Evolutionary conservation across 345 rosid genomes (phyloP).

Genomic region (Lagerstroemia speciosa): DNA sequence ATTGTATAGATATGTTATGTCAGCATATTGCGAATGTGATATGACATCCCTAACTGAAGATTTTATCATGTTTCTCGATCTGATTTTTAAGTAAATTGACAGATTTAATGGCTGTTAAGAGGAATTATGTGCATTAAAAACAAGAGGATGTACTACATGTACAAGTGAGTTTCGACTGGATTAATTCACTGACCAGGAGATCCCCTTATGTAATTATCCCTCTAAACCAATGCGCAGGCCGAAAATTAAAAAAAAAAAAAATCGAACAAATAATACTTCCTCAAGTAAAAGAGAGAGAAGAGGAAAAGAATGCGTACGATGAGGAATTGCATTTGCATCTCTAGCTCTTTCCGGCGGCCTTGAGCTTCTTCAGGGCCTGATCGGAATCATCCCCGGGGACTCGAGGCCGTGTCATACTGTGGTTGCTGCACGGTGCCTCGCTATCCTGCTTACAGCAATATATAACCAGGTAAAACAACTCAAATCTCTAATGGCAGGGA

Average conservation of each 20-base stretch:
- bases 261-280: slow-evolving; percentile 5
- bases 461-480: not conserved
- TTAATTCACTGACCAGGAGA: slow-evolving; percentile 2
- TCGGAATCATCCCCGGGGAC: slow-evolving; percentile 20
- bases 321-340: not conserved
- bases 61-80: no score
- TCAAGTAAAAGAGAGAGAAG: slow-evolving; percentile 24
- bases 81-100: no score
- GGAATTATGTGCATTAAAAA: not conserved
- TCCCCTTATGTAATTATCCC: slow-evolving; percentile 13
- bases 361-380: slow-evolving; percentile 44
- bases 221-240: not conserved
- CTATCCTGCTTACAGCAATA: slow-evolving; percentile 18
- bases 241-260: not conserved
- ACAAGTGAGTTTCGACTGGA: slow-evolving; percentile 1
- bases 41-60: no score
- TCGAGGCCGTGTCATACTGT: slow-evolving; percentile 24
- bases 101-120: not conserved
- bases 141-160: slow-evolving; percentile 1
- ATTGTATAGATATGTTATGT: no score
- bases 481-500: not conserved
- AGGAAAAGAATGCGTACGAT: slow-evolving; percentile 6
- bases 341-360: slow-evolving; percentile 28
- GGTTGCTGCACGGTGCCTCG: slow-evolving; percentile 19
- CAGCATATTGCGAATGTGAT: no score